Conservation (phyloP, 176 grass and related monocot species). For the Tillandsia leiboldiana region DNA sequence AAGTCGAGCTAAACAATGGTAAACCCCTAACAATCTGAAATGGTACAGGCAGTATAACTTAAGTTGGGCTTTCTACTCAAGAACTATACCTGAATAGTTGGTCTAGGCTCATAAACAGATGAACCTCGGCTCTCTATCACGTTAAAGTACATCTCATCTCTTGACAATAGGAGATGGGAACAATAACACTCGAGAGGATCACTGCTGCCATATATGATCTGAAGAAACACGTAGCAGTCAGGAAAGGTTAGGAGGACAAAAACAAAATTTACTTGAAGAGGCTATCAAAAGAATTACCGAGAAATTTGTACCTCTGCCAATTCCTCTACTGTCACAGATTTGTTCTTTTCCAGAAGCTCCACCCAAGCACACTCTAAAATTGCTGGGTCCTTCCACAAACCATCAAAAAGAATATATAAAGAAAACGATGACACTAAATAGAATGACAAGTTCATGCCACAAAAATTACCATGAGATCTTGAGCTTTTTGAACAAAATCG, state of each 20-base stretch:
- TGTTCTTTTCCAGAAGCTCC: constrained; percentile 82
- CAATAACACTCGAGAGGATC: constrained; percentile 87
- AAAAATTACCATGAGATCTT: constrained; percentile 59
- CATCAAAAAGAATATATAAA: constrained; percentile 7
- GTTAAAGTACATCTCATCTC: constrained; percentile 83
- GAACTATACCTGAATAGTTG: constrained; percentile 64
- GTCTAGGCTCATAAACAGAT: constrained; percentile 69
- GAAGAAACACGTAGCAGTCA: constrained; percentile 13
- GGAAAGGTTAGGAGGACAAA: constrained; percentile 17
- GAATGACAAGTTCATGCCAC: constrained; percentile 11
- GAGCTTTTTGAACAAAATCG: constrained; percentile 70
- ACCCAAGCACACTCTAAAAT: constrained; percentile 88
- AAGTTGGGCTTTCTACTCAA: constrained; percentile 15
- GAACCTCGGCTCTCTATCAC: constrained; percentile 49
- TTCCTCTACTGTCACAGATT: constrained; percentile 74
- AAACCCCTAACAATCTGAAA: not conserved
- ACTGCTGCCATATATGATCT: constrained; percentile 87
- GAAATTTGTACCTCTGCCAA: constrained; percentile 62
- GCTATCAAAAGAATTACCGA: not conserved
- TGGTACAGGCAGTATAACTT: not conserved
- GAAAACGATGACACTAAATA: not conserved
- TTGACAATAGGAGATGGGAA: constrained; percentile 83
- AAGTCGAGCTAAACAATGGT: no score
- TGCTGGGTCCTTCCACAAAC: constrained; percentile 51
- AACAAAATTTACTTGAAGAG: not conserved